These are phyloP conservation scores for Prunus salicina DNA, from an alignment of 306 rosid genomes.

Conservation along the genomic window DNA sequence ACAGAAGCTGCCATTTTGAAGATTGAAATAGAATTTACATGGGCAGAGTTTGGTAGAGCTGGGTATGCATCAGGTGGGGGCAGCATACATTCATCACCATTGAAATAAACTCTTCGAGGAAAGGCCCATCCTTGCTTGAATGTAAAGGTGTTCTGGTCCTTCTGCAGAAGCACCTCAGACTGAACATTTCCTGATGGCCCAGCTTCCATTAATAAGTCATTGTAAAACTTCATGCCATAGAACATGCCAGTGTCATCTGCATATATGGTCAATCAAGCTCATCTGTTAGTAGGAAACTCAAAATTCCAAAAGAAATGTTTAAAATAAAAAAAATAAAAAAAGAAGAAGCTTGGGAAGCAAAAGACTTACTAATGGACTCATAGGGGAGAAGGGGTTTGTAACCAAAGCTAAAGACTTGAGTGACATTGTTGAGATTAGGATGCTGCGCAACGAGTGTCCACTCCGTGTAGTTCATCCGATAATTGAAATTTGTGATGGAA, in stretches of 20 bases:
- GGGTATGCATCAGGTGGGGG: constrained; percentile 92
- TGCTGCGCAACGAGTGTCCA: constrained; percentile 90
- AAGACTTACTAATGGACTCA: constrained; percentile 69
- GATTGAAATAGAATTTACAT: constrained; percentile 20
- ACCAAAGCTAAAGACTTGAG: constrained; percentile 87
- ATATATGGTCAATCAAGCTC: constrained; percentile 8
- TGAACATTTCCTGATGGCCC: constrained; percentile 87
- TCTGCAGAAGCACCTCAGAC: constrained; percentile 76
- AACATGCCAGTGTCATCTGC: constrained; percentile 98
- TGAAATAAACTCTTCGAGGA: constrained; percentile 88
- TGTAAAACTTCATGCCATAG: constrained; percentile 85
- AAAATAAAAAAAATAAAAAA: not conserved
- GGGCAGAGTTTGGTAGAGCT: constrained; percentile 68
- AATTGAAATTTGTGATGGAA: constrained; percentile 78
- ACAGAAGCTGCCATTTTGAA: constrained; percentile 21
- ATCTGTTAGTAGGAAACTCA: constrained; percentile 2
- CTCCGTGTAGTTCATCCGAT: constrained; percentile 59
- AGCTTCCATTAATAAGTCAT: constrained; percentile 85
- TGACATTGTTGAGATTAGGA: constrained; percentile 86
- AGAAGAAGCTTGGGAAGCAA: not conserved
- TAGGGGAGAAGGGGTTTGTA: constrained; percentile 84
- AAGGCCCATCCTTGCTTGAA: constrained; percentile 94
- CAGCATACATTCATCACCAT: constrained; percentile 87
- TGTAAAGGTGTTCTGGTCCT: constrained; percentile 68
- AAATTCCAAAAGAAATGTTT: not conserved